Evolutionary conservation across 2,329 filamentous ascomycete species (phyloP).

Genomic region (Cryphonectria naterciae): DNA sequence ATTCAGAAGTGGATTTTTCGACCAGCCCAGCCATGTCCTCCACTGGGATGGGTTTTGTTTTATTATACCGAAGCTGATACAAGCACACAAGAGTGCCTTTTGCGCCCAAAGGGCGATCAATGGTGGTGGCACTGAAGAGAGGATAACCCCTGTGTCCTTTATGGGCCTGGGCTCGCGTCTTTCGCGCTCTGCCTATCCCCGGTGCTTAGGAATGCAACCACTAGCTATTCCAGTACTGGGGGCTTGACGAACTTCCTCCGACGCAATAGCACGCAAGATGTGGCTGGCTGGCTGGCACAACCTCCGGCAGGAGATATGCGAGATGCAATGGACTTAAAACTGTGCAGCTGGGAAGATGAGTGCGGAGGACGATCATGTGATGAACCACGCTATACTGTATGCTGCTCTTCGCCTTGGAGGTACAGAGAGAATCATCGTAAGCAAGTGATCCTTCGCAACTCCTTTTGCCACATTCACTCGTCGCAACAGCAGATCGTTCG

Average conservation of each 20-base stretch:
- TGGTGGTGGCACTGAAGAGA: background rate
- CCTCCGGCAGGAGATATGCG: background rate
- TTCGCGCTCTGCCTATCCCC: conserved; percentile 6
- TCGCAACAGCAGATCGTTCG: too few species aligned
- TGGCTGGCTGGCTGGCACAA: background rate
- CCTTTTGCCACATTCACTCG: background rate
- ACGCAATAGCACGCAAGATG: background rate
- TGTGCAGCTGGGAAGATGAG: background rate
- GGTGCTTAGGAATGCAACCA: conserved; percentile 5
- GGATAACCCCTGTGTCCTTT: background rate
- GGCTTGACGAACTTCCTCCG: background rate
- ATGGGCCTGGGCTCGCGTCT: background rate
- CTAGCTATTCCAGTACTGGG: background rate
- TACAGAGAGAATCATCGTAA: background rate
- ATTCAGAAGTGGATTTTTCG: too few species aligned
- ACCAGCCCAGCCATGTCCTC: background rate
- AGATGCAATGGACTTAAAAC: background rate
- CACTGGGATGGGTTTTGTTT: background rate
- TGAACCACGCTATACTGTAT: background rate
- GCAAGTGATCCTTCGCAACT: background rate
- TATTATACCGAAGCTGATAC: background rate
- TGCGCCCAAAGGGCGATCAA: background rate
- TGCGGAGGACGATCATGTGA: background rate
- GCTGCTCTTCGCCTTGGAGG: background rate
- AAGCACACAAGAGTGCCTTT: background rate